phyloP scores from a whole-genome alignment of 208 protist genomes.

The Acanthamoeba healyi region DNA sequence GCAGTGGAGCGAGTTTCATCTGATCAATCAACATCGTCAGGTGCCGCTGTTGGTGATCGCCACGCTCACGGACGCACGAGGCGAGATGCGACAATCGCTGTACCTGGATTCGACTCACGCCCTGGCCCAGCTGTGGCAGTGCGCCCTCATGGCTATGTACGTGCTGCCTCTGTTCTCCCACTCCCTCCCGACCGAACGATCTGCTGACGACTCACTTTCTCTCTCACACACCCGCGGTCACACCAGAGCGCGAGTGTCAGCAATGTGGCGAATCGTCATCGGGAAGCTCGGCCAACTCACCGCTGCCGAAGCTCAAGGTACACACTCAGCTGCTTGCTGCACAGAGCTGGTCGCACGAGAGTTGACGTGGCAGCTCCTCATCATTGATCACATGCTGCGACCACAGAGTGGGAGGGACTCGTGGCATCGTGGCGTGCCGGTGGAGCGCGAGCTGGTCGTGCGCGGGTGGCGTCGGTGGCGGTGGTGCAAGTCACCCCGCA shows the following conservation, averaged over 20 bases:
- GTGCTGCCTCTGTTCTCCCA: not conserved
- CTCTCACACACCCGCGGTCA: not conserved
- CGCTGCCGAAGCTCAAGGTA: not conserved
- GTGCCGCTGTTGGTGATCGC: not conserved
- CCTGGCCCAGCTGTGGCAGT: slow-evolving; percentile 47
- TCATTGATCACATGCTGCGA: not conserved
- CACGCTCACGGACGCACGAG: not conserved
- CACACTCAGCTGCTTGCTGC: no score
- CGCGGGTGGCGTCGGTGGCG: not conserved
- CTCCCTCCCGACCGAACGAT: no score
- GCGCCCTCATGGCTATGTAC: slow-evolving; percentile 40
- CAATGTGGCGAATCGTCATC: slow-evolving; percentile 21
- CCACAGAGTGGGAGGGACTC: slow-evolving; percentile 8
- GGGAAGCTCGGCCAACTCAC: not conserved
- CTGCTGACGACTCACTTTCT: not conserved
- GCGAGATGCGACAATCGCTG: slow-evolving; percentile 12
- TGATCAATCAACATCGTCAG: no score
- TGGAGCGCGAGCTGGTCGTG: not conserved
- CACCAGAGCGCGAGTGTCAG: not conserved
- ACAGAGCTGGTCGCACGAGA: no score
- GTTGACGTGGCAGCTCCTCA: no score
- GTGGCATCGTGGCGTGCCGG: slow-evolving; percentile 13
- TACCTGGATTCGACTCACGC: slow-evolving; percentile 30
- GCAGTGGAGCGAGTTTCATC: no score
- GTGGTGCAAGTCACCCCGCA: slow-evolving; percentile 29